These are phyloP conservation scores for Paramecium sexaurelia DNA, from an alignment of 73 alveolate genomes.

Conservation along the genomic window DNA sequence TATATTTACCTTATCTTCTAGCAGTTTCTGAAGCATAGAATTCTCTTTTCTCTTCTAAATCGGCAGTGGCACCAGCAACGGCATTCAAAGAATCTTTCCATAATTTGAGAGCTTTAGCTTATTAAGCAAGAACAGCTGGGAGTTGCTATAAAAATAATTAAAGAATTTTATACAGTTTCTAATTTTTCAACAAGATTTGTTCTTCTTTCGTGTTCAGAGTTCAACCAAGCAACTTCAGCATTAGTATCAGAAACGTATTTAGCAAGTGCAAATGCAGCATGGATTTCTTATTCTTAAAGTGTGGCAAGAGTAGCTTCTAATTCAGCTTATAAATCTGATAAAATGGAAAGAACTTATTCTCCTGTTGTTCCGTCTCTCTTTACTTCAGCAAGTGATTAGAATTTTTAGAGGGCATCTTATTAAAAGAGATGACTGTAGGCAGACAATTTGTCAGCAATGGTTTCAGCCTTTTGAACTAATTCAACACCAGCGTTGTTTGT, in stretches of 20 bases:
- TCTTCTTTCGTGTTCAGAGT: conserved; percentile 40
- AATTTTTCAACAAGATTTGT: conserved; percentile 20
- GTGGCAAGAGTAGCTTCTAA: conserved; percentile 17
- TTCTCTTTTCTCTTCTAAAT: conserved; percentile 58
- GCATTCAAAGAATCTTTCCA: conserved; percentile 52
- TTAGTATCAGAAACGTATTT: conserved; percentile 43
- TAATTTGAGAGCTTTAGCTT: conserved; percentile 56
- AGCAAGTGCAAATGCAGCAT: conserved; percentile 57
- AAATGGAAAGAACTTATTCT: conserved; percentile 51
- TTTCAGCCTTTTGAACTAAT: conserved; percentile 33
- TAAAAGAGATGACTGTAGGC: conserved; percentile 57
- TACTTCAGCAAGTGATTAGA: conserved; percentile 46
- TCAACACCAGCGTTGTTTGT: conserved; percentile 50
- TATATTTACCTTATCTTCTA: conserved; percentile 19
- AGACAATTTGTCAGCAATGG: conserved; percentile 49
- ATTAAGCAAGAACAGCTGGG: conserved; percentile 49
- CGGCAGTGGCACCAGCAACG: conserved; percentile 61
- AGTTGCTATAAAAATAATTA: neutral
- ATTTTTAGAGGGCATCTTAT: conserved; percentile 51
- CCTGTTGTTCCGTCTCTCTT: conserved; percentile 61
- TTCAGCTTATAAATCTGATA: conserved; percentile 41
- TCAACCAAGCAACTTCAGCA: conserved; percentile 61
- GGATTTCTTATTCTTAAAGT: conserved; percentile 58
- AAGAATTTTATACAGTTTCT: conserved; percentile 30
- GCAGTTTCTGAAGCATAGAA: conserved; percentile 53